Evolutionary conservation across 2,329 filamentous ascomycete genomes (phyloP).

Genomic region (Neodidymelliopsis sp.): DNA sequence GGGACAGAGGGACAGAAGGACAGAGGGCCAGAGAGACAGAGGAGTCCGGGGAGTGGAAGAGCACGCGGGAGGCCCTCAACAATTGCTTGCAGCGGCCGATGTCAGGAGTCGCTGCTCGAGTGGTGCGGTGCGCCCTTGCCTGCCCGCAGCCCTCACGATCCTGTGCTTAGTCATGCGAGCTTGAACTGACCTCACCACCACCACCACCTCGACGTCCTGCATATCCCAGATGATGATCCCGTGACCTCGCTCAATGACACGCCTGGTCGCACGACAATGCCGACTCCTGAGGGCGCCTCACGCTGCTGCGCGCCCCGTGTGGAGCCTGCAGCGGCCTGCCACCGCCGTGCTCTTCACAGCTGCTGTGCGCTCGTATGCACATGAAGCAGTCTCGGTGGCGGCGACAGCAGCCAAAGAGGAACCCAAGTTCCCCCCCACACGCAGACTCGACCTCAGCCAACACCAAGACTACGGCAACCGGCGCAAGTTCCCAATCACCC

Average conservation of each 20-base stretch:
- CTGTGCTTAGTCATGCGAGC: background rate
- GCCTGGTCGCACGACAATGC: conserved; percentile 38
- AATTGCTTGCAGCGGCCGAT: conserved; percentile 19
- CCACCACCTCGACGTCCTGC: conserved; percentile 8
- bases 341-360: no score
- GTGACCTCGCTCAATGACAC: conserved; percentile 42
- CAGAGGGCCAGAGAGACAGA: conserved; percentile 4
- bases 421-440: no score
- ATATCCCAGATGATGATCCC: conserved; percentile 27
- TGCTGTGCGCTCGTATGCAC: conserved; percentile 20
- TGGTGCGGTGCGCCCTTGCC: conserved; percentile 17
- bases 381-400: no score
- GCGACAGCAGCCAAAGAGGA: no score
- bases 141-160: no score
- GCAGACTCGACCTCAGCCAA: background rate
- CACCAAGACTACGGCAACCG: background rate
- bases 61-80: conserved; percentile 13
- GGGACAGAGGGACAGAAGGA: conserved; percentile 6
- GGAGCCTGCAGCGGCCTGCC: conserved; percentile 5
- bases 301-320: conserved; percentile 11
- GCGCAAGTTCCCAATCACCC: background rate
- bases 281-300: conserved; percentile 29
- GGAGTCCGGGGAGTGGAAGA: conserved; percentile 1
- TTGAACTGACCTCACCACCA: conserved; percentile 24
- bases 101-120: conserved; percentile 27